These are phyloP conservation scores for Chrysanthemum makinoi DNA, from an alignment of 129 eudicot species.

Conservation along the genomic window DNA sequence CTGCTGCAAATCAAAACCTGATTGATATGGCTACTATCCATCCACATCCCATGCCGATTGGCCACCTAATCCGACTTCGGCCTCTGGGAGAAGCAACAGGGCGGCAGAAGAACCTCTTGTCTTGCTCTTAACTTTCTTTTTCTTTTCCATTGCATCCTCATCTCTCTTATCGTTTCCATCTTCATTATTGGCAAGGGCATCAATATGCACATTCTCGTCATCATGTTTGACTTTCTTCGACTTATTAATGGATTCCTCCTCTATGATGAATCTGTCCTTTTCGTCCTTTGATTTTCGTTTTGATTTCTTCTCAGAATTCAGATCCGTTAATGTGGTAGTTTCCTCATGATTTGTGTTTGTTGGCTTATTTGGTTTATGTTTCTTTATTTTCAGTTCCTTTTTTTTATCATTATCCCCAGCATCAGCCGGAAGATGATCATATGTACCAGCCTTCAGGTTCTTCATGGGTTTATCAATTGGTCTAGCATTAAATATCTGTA, in stretches of 20 bases:
- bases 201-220: slow-evolving; percentile 42
- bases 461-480: slow-evolving; percentile 57
- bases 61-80: slow-evolving; percentile 85
- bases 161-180: slow-evolving; percentile 20
- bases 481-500: slow-evolving; percentile 72
- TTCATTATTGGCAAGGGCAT: slow-evolving; percentile 17
- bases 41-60: slow-evolving; percentile 63
- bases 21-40: neutral
- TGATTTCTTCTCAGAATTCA: slow-evolving; percentile 28
- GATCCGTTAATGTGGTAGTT: slow-evolving; percentile 22
- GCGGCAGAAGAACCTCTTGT: slow-evolving; percentile 39
- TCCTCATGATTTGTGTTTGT: slow-evolving; percentile 19
- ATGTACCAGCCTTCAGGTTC: slow-evolving; percentile 36
- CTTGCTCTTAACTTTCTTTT: slow-evolving; percentile 44
- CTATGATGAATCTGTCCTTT: slow-evolving; percentile 5
- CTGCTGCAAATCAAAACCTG: neutral
- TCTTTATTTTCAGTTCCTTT: slow-evolving; percentile 31
- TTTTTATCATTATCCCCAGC: slow-evolving; percentile 22
- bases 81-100: slow-evolving; percentile 35
- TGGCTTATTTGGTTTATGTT: slow-evolving; percentile 27
- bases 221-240: slow-evolving; percentile 40
- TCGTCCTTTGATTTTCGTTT: slow-evolving; percentile 35
- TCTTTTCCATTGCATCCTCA: slow-evolving; percentile 24
- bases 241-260: slow-evolving; percentile 26
- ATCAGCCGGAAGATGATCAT: slow-evolving; percentile 30